Conservation (phyloP, 345 rosid genomes). For the Eucalyptus tenuipes region DNA sequence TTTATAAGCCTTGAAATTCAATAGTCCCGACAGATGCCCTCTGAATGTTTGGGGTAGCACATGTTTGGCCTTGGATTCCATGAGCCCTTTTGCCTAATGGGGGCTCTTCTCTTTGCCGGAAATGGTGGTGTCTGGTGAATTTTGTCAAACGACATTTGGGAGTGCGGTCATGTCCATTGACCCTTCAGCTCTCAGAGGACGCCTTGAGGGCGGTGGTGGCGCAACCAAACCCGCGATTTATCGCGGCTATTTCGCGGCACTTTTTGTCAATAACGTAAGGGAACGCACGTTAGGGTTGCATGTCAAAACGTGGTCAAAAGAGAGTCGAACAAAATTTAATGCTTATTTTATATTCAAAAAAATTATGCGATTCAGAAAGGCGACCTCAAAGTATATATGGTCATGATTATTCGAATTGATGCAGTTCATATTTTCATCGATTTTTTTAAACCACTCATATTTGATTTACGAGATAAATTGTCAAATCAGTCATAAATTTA, state of each 20-base stretch:
- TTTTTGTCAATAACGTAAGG: background rate
- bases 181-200: background rate
- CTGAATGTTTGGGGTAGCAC: background rate
- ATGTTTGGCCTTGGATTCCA: background rate
- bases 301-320: background rate
- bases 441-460: background rate
- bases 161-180: background rate
- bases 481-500: fast-evolving
- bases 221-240: background rate
- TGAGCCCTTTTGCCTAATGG: background rate
- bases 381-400: background rate
- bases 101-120: background rate
- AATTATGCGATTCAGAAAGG: background rate
- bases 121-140: background rate
- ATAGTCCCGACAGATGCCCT: background rate
- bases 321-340: background rate
- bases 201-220: background rate
- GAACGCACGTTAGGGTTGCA: background rate
- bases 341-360: background rate
- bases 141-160: background rate
- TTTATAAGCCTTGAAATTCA: background rate
- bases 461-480: background rate
- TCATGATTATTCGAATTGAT: background rate
- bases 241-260: background rate
- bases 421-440: too few relatives aligned